Evolutionary conservation across 495 filamentous ascomycete genomes (phyloP), one percentile per base, ranked within the genome.

Genomic region (Staphylotrichum longicolle): DNA sequence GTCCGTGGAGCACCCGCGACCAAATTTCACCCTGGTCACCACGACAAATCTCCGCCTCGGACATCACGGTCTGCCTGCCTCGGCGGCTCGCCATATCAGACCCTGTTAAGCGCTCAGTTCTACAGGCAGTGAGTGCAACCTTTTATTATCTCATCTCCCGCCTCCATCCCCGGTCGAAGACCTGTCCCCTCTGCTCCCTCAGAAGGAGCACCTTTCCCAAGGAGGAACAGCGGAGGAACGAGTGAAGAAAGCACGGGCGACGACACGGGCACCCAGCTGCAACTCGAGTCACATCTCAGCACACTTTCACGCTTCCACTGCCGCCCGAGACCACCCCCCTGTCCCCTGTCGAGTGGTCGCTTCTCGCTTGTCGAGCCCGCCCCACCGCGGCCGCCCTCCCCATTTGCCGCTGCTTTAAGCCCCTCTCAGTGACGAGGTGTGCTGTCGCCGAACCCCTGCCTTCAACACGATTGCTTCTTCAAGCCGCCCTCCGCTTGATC

Each of bases 281-380:
- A 69, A 62, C 63, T 64, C 61, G 47, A 65, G 60, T 67, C 61
- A 70, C 70, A 70, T 68, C 69, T 66, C 66, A 68, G 70, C 69
- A 70, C 63, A 54, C 57, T 52, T n/a, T 8, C 52, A 55, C 35
- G 20, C 52, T 44, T 5, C 62, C 68, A 68, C 68, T 66, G 68
- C 72, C 70, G 72, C 72, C 62, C 61, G 41, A 51, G 55, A 65
- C 39, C 6, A 6, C 58, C 64, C 69, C 67, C 69, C 69, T 72
- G 72, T 67, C 69, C 67, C 69, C 69, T 72, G 72, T 67, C 70
- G 58, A 69, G 61, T 64, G 64, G 69, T 70, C 65, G 66, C 62
- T 69, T 64, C 63, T 72, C 70, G 66, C 70, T 70, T 70, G 70
- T 68, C 61, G 47, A 54, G 57, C 34, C 50, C 44, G 46, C 60